These are phyloP conservation scores for Danielia oregonensis DNA, from an alignment of 805 yeast genomes.

Conservation along the genomic window DNA sequence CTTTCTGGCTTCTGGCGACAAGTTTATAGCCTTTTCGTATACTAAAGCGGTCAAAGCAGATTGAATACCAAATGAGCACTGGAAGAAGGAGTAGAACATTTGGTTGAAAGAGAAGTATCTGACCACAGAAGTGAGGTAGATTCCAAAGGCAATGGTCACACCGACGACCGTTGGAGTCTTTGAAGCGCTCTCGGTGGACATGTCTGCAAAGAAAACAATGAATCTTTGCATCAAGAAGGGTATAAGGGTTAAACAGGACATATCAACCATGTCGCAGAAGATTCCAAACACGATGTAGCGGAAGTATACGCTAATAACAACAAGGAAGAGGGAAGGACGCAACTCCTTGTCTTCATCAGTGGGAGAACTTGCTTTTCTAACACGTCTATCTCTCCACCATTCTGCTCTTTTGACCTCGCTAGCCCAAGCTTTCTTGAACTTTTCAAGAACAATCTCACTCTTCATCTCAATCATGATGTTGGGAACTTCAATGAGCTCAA, in stretches of 20 bases:
- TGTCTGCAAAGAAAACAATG: slow-evolving; percentile 22
- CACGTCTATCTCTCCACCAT: slow-evolving; percentile 17
- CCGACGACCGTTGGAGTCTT: slow-evolving; percentile 48
- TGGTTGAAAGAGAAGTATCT: slow-evolving; percentile 19
- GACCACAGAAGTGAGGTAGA: slow-evolving; percentile 24
- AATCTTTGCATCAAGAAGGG: slow-evolving; percentile 31
- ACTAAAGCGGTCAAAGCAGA: slow-evolving; percentile 63
- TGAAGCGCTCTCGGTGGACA: slow-evolving; percentile 7
- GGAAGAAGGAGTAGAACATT: slow-evolving; percentile 14
- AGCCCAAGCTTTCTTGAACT: slow-evolving; percentile 19
- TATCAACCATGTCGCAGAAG: slow-evolving; percentile 21
- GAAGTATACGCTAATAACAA: slow-evolving; percentile 14
- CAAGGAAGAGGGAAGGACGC: slow-evolving; percentile 20
- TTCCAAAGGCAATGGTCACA: slow-evolving; percentile 81
- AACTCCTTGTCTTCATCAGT: slow-evolving; percentile 11
- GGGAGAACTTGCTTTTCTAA: slow-evolving; percentile 5
- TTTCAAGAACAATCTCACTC: slow-evolving; percentile 8
- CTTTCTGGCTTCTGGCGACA: slow-evolving; percentile 64
- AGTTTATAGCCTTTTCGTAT: slow-evolving; percentile 63
- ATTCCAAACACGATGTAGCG: slow-evolving; percentile 7
- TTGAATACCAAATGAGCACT: slow-evolving; percentile 16
- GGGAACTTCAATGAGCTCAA: slow-evolving; percentile 17
- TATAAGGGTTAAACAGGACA: slow-evolving; percentile 16
- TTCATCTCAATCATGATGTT: slow-evolving; percentile 12
- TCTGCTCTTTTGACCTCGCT: slow-evolving; percentile 12